phyloP scores from a whole-genome alignment of 129 eudicot species.

The Helichrysum umbraculigerum region DNA sequence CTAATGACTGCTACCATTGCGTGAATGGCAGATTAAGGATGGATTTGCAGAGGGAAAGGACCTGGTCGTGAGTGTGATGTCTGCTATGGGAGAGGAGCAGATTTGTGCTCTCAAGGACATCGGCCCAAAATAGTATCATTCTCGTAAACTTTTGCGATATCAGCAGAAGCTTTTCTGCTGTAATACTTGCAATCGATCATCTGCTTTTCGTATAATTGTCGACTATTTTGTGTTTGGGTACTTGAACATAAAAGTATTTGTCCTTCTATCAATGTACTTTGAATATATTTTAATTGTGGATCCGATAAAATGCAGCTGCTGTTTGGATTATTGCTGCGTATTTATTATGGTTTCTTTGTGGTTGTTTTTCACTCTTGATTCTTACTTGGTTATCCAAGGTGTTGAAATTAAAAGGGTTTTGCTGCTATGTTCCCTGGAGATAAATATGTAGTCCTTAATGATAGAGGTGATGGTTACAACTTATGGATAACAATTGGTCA shows the following conservation, averaged over 20 bases:
- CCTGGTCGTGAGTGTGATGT: conserved; percentile 57
- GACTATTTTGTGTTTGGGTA: conserved; percentile 13
- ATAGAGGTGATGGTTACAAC: neutral
- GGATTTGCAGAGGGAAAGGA: conserved; percentile 64
- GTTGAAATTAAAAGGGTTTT: no score
- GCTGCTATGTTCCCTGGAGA: neutral
- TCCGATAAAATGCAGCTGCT: neutral
- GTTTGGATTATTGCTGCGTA: neutral
- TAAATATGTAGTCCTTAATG: neutral
- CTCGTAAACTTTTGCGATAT: neutral
- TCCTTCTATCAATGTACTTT: neutral
- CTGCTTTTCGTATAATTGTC: conserved; percentile 5
- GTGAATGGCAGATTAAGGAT: conserved; percentile 46
- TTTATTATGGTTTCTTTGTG: neutral
- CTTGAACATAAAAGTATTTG: conserved; percentile 21
- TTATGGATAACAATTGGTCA: neutral
- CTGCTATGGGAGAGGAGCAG: conserved; percentile 74
- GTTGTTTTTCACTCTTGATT: neutral
- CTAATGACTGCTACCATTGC: neutral
- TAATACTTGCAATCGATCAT: conserved; percentile 13
- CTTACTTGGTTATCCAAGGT: neutral
- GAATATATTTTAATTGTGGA: neutral
- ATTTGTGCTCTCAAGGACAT: conserved; percentile 57
- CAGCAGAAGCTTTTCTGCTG: conserved; percentile 28
- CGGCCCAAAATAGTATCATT: conserved; percentile 40